A percentile compares a stretch with the other conserved stretches of the same genome.
phyloP scores from a whole-genome alignment of 1,284 basidiomycete species.

The Apiotrichum mycotoxinovorans region DNA sequence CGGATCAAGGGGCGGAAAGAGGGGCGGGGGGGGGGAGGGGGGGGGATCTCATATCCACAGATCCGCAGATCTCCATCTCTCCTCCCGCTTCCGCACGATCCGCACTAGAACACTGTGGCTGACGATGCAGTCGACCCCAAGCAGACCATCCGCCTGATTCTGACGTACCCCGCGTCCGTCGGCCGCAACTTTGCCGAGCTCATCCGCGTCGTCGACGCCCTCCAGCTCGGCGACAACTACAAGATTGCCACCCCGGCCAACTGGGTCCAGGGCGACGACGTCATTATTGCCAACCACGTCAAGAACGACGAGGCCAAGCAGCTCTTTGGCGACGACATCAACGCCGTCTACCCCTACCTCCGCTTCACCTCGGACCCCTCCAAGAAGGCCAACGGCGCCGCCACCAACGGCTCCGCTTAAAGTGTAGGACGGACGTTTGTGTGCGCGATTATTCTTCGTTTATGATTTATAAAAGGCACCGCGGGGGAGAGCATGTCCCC shows the following conservation, averaged over 20 bases:
- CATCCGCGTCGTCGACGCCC: constrained; percentile 74
- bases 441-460: too few relatives aligned
- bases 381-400: constrained; percentile 20
- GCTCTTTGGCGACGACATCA: constrained; percentile 53
- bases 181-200: constrained; percentile 70
- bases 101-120: neutral
- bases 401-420: neutral
- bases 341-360: constrained; percentile 55
- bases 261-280: constrained; percentile 61
- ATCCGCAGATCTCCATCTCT: too few relatives aligned
- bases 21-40: too few relatives aligned
- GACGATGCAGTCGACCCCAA: constrained; percentile 64
- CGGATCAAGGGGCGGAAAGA: too few relatives aligned
- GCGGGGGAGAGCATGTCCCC: too few relatives aligned
- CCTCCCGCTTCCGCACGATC: too few relatives aligned
- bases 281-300: constrained; percentile 91
- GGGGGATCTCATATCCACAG: too few relatives aligned
- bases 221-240: constrained; percentile 92
- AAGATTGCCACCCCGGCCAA: constrained; percentile 25
- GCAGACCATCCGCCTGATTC: constrained; percentile 80
- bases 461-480: too few relatives aligned
- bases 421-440: too few relatives aligned
- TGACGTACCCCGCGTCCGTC: constrained; percentile 81
- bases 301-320: constrained; percentile 80
- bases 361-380: constrained; percentile 52